Percentiles rank a stretch among this genome's conserved stretches.
Evolutionary conservation across 768 basidiomycete genomes (phyloP).

Genomic region (Wakefieldia striispora): DNA sequence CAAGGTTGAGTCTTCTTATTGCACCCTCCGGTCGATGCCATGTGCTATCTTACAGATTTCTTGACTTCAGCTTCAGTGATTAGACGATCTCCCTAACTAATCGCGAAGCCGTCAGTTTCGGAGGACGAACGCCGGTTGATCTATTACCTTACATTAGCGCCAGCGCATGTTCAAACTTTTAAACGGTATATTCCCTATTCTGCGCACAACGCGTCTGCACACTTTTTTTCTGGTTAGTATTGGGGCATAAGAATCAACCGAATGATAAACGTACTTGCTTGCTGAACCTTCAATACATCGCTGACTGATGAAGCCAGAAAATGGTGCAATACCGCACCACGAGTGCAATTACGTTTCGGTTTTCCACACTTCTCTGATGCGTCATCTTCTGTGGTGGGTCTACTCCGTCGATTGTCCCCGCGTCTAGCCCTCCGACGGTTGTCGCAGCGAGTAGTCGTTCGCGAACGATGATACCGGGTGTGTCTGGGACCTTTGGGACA

Average conservation of each 20-base stretch:
- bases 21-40: constrained; percentile 5
- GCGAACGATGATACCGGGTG: background rate
- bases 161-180: background rate
- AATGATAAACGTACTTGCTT: background rate
- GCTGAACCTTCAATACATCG: background rate
- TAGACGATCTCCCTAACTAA: background rate
- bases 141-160: background rate
- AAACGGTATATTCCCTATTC: background rate
- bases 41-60: background rate
- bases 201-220: background rate
- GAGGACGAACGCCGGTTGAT: background rate
- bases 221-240: background rate
- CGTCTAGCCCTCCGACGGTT: background rate
- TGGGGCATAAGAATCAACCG: too few species aligned
- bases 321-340: too few species aligned
- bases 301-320: background rate
- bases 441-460: background rate
- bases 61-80: background rate
- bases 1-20: background rate
- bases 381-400: background rate
- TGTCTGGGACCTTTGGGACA: accelerated
- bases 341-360: too few species aligned
- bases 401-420: background rate
- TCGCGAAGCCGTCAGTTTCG: background rate
- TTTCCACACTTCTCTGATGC: too few species aligned